Evolutionary conservation across 345 rosid genomes (phyloP).

Genomic region (Melaleuca alternifolia): DNA sequence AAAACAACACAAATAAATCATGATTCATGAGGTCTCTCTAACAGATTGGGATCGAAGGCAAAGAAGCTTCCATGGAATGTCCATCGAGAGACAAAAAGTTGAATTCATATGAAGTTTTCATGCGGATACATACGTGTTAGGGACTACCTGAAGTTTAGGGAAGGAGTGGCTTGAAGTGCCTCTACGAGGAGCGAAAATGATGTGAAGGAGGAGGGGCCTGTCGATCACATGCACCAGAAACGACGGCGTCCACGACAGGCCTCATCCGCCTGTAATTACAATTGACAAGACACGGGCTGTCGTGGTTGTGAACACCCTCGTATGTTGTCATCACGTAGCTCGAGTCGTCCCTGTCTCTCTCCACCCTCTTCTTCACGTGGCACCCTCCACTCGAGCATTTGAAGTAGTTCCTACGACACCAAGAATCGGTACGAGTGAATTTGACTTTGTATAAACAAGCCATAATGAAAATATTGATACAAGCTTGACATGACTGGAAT

Average conservation of each 20-base stretch:
- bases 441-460: neutral
- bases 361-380: conserved; percentile 75
- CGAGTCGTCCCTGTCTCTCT: conserved; percentile 54
- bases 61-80: neutral
- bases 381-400: conserved; percentile 65
- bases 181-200: neutral
- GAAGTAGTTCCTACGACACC: conserved; percentile 52
- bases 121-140: neutral
- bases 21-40: neutral
- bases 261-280: neutral
- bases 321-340: conserved; percentile 69
- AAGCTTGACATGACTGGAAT: neutral
- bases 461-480: neutral
- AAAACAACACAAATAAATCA: neutral
- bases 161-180: neutral
- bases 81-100: neutral
- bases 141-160: neutral
- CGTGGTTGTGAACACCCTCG: conserved; percentile 72
- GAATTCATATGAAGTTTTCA: neutral
- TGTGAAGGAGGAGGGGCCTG: too few relatives aligned
- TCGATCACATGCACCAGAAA: too few relatives aligned
- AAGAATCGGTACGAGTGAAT: neutral
- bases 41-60: neutral
- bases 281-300: conserved; percentile 16
- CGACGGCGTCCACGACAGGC: neutral